phyloP scores from a whole-genome alignment of 2,329 filamentous ascomycete genomes.

The Pochonia chlamydosporia region DNA sequence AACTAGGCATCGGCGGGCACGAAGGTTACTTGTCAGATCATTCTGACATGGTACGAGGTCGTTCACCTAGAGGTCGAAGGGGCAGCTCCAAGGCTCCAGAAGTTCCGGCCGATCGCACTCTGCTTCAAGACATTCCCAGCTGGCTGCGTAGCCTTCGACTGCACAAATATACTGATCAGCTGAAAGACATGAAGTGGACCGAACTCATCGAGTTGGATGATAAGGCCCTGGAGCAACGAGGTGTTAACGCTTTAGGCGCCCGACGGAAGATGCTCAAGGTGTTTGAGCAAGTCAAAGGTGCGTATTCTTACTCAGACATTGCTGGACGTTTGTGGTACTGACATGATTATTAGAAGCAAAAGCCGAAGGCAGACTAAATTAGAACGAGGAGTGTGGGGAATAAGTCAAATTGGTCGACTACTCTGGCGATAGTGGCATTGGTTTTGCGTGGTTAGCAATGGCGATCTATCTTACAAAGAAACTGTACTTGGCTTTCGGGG shows the following conservation, averaged over 20 bases:
- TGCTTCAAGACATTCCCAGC: constrained; percentile 90
- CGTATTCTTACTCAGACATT: constrained; percentile 12
- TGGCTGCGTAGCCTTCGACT: constrained; percentile 92
- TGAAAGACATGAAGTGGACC: constrained; percentile 96
- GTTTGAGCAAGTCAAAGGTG: constrained; percentile 89
- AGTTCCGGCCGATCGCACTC: constrained; percentile 84
- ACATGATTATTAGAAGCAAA: constrained; percentile 54
- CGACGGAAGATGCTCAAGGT: constrained; percentile 98
- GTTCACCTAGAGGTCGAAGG: constrained; percentile 84
- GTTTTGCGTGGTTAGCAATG: neutral
- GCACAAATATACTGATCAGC: constrained; percentile 97
- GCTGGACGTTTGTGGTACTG: constrained; percentile 9
- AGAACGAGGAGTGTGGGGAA: constrained; percentile 12
- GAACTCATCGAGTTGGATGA: constrained; percentile 90
- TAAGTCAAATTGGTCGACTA: neutral
- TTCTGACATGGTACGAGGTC: constrained; percentile 82
- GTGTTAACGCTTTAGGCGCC: constrained; percentile 91
- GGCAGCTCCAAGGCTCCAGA: constrained; percentile 97
- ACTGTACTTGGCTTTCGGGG: no score
- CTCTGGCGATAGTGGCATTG: neutral
- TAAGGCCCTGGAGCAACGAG: constrained; percentile 83
- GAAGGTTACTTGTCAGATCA: constrained; percentile 93
- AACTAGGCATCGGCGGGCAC: constrained; percentile 62
- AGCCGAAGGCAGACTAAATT: constrained; percentile 63
- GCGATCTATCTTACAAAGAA: no score